Evolutionary conservation across 306 rosid genomes (phyloP), one percentile per base, ranked within the genome.

Genomic region (Cicer cuneatum): DNA sequence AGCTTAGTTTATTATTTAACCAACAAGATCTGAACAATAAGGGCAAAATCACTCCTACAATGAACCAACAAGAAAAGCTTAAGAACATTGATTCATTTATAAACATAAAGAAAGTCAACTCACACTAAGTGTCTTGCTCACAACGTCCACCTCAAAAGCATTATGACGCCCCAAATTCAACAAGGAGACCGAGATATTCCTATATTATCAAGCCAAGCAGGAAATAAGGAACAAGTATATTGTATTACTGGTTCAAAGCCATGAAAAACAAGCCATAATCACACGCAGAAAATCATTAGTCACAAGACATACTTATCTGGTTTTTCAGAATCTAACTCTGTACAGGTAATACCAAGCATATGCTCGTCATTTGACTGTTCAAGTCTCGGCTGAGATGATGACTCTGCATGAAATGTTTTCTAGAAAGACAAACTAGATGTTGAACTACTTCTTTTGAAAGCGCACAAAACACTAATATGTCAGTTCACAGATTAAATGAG

Each of bases 181-280:
- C 13, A 88, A 86, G 59, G 88, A 80, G 33, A 72, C 83, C 72
- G 72, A 53, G 49, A 79, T 84, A 71, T 86, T 77, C 95, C 98
- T 93, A 83, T 12, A 66, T 43, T 40, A 69, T 80, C 73, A 40
- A 11, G 66, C 48, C 74, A 12, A 60, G 16, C 35, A 62, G 62
- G 21, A 53, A 66, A 74, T 19, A 58, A 45, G 71, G 35, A 84
- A 72, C 45, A 14, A 2, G 45, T 10, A 40, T 19, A 74, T 16
- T 43, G n/a, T 59, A 14, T 76, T 19, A 74, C 13, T 43, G n/a
- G 64, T 14, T 76, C 52, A 38, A 48, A 53, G 14, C 69, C 42
- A 33, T 39, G 14, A 51, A 52, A 73, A 65, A 2, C 6, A 10
- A 10, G 41, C 19, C 51, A 12, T 42, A 49, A 59, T 39, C 52